Conservation (phyloP, 163 green algal genomes). For the Volvox carteri region DNA sequence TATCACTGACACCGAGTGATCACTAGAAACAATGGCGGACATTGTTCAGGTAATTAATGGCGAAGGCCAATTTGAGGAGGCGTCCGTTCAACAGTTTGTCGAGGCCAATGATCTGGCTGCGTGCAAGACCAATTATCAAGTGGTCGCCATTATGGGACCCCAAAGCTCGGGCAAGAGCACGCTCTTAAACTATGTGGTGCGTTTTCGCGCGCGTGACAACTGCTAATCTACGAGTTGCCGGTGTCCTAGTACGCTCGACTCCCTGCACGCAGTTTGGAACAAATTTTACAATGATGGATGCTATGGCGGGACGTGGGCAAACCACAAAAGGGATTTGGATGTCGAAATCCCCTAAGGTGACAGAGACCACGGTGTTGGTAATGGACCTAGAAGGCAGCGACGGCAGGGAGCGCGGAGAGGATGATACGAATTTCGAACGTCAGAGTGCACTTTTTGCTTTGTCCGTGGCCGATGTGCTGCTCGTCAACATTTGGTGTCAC, state of each 20-base stretch:
- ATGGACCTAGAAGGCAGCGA: conserved; percentile 98
- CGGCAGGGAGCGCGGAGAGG: conserved; percentile 96
- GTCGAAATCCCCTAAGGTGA: conserved; percentile 80
- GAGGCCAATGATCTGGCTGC: conserved; percentile 61
- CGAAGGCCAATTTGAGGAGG: conserved; percentile 77
- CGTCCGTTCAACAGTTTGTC: conserved; percentile 74
- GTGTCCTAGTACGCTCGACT: no score
- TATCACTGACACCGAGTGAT: no score
- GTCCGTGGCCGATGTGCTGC: conserved; percentile 92
- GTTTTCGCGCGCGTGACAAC: conserved; percentile 46
- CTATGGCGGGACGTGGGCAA: conserved; percentile 87
- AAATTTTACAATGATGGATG: conserved; percentile 97
- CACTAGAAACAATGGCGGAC: background rate
- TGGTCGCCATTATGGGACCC: conserved; percentile 98
- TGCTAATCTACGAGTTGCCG: background rate
- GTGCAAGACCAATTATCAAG: conserved; percentile 87
- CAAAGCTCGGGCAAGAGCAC: conserved; percentile 98
- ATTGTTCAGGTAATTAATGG: conserved; percentile 82
- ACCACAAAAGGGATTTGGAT: conserved; percentile 96
- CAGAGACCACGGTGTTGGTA: conserved; percentile 86
- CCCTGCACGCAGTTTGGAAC: conserved; percentile 89
- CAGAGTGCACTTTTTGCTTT: conserved; percentile 98
- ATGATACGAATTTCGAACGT: conserved; percentile 98
- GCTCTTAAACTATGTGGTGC: conserved; percentile 95
- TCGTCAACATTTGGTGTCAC: conserved; percentile 99